Base-by-base conservation (phyloP, 208 protist genomes). In the Leishmania arabica region DNA sequence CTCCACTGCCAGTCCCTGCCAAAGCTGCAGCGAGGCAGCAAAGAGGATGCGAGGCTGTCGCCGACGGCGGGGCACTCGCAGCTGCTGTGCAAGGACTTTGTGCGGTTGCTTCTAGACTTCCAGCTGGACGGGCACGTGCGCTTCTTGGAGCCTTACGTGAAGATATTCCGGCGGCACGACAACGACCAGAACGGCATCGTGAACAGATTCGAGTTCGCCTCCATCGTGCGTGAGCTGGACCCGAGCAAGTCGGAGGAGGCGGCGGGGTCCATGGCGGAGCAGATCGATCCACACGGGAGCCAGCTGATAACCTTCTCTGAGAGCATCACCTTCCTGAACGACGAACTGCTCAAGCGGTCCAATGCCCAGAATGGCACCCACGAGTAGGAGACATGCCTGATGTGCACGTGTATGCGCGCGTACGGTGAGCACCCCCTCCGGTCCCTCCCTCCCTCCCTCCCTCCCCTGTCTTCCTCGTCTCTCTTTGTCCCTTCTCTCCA, bases 241-340 rank as follows among this genome's bases (percentile, higher is more conserved):
- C 17, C 86, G 24, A 62, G 75, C 13, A 92, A 92, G 78, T 80
- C 85, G 13, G 93, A 94, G 42, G 84, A 87, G 51, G 91, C 93
- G 62, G 83, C 94, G 34, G 79, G 89, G 56, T 81, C 86, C 11
- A 85, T 96, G 84, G 76, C 95, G 79, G 81, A 80, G n/a, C 82
- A 88, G 31, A 86, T 95, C 11, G 91, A 95, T 77, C 92, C 92
- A 13, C 84, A 89, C 66, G 88, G 91, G 27, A 93, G 85, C 75
- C 93, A 96, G 68, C 85, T 95, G 15, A 96, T 96, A 79, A 96
- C 90, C 56, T 98, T 96, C 78, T 95, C 91, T 0, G 93, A 97
- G 54, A 93, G 87, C 72, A 88, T 95, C n/a, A 80, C 89, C 3
- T 90, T 95, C 62, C 85, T 98, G 11, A 91, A 86, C 62, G 86